Conservation (phyloP, 768 basidiomycete species). For the Pisolithus tinctorius region DNA sequence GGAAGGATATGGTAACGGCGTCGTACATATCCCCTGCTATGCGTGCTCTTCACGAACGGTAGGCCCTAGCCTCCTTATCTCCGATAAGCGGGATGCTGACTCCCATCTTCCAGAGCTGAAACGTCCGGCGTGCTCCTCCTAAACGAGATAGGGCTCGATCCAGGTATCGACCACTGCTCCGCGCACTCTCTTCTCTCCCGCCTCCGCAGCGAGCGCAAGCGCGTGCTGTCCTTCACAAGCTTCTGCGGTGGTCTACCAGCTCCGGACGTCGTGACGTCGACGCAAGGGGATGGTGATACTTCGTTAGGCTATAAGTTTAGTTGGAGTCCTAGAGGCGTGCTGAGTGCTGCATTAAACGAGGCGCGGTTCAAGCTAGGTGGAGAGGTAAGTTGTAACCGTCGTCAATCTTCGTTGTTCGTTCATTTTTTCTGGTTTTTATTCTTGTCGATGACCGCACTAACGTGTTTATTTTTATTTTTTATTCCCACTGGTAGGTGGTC, state of each 20-base stretch:
- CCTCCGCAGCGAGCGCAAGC: conserved; percentile 44
- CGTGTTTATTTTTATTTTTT: too few species aligned
- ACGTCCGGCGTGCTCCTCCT: conserved; percentile 63
- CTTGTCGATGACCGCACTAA: too few species aligned
- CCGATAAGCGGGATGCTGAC: background rate
- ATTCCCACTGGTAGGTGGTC: conserved; percentile 28
- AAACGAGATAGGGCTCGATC: conserved; percentile 88
- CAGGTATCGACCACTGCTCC: conserved; percentile 85
- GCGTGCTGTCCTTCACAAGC: conserved; percentile 68
- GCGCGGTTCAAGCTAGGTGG: conserved; percentile 59
- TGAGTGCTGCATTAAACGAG: conserved; percentile 69
- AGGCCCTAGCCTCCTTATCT: conserved; percentile 13
- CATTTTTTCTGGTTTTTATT: conserved; percentile 1
- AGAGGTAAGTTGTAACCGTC: conserved; percentile 35
- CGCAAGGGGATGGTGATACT: conserved; percentile 35
- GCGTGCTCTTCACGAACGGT: conserved; percentile 58
- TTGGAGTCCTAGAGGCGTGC: conserved; percentile 86
- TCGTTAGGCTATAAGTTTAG: conserved; percentile 91
- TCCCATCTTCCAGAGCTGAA: conserved; percentile 40
- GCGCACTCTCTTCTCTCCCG: conserved; percentile 63
- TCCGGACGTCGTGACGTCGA: conserved; percentile 39
- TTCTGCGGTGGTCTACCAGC: conserved; percentile 93
- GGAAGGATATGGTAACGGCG: conserved; percentile 81
- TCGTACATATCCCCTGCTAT: conserved; percentile 84
- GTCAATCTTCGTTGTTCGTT: background rate